Conservation (phyloP, 495 filamentous ascomycete genomes). For the Penicillium cataractarum region DNA sequence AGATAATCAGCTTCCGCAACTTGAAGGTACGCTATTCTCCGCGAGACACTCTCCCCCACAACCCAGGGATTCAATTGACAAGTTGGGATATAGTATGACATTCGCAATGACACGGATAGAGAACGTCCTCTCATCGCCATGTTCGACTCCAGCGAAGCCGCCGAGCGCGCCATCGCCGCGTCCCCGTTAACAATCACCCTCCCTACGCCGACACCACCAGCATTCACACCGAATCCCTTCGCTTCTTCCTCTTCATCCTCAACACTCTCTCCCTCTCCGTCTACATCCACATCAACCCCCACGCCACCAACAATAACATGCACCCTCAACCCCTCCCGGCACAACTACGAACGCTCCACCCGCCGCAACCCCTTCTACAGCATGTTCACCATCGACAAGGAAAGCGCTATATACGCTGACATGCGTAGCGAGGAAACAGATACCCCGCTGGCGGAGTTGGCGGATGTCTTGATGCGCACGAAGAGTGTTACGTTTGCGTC, state of each 20-base stretch:
- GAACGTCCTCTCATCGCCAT: constrained; percentile 35
- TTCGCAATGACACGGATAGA: constrained; percentile 14
- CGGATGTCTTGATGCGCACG: constrained; percentile 32
- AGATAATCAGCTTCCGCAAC: constrained; percentile 75
- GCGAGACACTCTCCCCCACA: not conserved
- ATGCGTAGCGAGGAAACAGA: constrained; percentile 24
- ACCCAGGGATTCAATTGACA: not conserved
- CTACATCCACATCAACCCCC: constrained; percentile 9
- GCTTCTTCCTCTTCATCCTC: constrained; percentile 4
- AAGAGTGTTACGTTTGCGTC: constrained; percentile 22
- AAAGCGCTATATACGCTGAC: constrained; percentile 30
- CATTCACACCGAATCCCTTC: not conserved
- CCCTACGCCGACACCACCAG: not conserved
- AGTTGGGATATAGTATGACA: constrained; percentile 18
- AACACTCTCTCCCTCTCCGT: not conserved
- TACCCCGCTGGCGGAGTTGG: constrained; percentile 34
- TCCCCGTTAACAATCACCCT: constrained; percentile 36
- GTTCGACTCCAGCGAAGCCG: constrained; percentile 41
- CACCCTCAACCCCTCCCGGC: constrained; percentile 28
- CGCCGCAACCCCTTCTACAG: constrained; percentile 38
- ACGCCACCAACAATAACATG: constrained; percentile 24
- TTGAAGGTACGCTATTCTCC: constrained; percentile 55
- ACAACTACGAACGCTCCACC: constrained; percentile 33
- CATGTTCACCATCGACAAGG: constrained; percentile 22
- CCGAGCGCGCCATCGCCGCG: constrained; percentile 35